These are phyloP conservation scores for Boletus pseudo-olivaceus DNA, from an alignment of 768 basidiomycete genomes.

Conservation along the genomic window DNA sequence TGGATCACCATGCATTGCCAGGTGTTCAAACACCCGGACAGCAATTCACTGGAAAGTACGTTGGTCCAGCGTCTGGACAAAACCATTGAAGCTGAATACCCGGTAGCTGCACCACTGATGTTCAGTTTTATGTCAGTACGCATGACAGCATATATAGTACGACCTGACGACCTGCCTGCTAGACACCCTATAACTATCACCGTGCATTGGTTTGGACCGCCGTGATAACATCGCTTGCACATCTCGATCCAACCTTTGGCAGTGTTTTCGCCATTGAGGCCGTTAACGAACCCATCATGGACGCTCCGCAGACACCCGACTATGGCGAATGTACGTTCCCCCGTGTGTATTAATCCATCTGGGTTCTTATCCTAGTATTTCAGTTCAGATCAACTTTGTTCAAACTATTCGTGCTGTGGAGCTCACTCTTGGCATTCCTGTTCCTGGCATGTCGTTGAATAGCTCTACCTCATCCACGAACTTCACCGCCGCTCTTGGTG, in stretches of 20 bases:
- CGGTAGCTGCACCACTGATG: slow-evolving; percentile 59
- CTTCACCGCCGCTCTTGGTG: slow-evolving; percentile 34
- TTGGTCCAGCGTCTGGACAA: slow-evolving; percentile 2
- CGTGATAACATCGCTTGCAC: slow-evolving; percentile 71
- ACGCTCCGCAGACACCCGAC: slow-evolving; percentile 62
- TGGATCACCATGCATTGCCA: slow-evolving; percentile 69
- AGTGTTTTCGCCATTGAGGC: slow-evolving; percentile 72
- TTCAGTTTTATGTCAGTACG: slow-evolving; percentile 66
- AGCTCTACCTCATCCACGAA: slow-evolving; percentile 28
- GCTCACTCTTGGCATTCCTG: slow-evolving; percentile 51
- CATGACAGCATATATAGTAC: neutral
- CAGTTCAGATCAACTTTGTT: slow-evolving; percentile 72
- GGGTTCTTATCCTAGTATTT: neutral
- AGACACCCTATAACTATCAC: slow-evolving; percentile 68
- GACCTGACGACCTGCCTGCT: slow-evolving; percentile 1
- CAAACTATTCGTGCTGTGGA: slow-evolving; percentile 65
- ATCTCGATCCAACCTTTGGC: slow-evolving; percentile 62
- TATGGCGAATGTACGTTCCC: slow-evolving; percentile 60
- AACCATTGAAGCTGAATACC: neutral
- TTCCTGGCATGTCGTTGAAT: slow-evolving; percentile 15
- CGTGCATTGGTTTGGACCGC: slow-evolving; percentile 80
- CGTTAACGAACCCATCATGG: slow-evolving; percentile 74
- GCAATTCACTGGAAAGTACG: slow-evolving; percentile 66
- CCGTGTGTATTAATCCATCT: neutral
- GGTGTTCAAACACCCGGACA: slow-evolving; percentile 63